Conservation (phyloP, 1,284 basidiomycete species). For the Leccinum pachyderme region DNA sequence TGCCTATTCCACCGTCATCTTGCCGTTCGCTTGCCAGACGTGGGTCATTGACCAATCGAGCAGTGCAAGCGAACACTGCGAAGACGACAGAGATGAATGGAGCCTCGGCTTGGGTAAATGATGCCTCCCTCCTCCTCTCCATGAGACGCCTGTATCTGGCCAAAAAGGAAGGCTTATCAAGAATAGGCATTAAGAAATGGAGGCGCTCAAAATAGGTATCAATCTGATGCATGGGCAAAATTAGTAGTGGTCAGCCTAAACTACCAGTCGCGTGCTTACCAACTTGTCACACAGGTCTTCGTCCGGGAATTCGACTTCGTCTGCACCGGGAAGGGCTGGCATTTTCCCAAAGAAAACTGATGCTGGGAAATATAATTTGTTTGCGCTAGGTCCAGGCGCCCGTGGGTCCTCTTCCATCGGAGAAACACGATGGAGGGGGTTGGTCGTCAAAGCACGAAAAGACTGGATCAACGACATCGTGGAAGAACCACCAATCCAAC, state of each 20-base stretch:
- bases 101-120: conserved; percentile 55
- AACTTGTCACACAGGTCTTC: conserved; percentile 81
- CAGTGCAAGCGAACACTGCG: conserved; percentile 81
- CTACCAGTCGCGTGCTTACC: conserved; percentile 33
- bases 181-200: conserved; percentile 81
- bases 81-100: conserved; percentile 79
- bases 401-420: conserved; percentile 80
- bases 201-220: conserved; percentile 82
- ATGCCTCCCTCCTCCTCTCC: conserved; percentile 58
- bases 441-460: conserved; percentile 72
- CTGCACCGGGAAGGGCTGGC: conserved; percentile 75
- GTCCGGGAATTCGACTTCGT: conserved; percentile 85
- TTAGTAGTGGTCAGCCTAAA: conserved; percentile 17
- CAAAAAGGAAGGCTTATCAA: conserved; percentile 82
- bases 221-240: conserved; percentile 48
- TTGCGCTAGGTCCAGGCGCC: conserved; percentile 69
- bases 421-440: conserved; percentile 72
- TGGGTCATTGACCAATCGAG: conserved; percentile 73
- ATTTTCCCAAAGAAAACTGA: conserved; percentile 87
- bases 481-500: conserved; percentile 90
- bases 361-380: conserved; percentile 86
- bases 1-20: conserved; percentile 79
- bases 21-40: conserved; percentile 57
- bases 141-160: conserved; percentile 69
- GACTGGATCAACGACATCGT: conserved; percentile 90